Evolutionary conservation across 257 asterid species (phyloP), one percentile per base, ranked within the genome.

Genomic region (Fraxinus quadrangulata): DNA sequence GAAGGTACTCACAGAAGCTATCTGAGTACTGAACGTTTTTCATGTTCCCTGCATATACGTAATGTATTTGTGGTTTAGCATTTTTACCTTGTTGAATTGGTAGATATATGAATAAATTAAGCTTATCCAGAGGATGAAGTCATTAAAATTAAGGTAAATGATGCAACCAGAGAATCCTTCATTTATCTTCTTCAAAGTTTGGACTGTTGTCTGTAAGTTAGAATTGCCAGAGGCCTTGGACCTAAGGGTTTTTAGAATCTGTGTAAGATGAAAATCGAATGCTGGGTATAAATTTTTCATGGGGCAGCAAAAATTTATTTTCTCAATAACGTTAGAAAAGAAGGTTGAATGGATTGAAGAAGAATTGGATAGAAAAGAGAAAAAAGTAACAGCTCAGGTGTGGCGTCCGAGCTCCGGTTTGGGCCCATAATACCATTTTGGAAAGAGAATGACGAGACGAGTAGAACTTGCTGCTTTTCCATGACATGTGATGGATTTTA

Each of bases 1-100:
- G 98, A 90, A 28, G 98, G 98, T 91, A 90, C 36, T 72, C 17
- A 31, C 24, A n/a, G 21, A 17, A 73, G 16, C 51, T 65, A 40
- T 26, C 28, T 65, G 5, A 75, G 30, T 59, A 9, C 69, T 28
- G 49, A 17, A 36, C 34, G 11, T 24, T 74, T 69, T 73, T 59
- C 70, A 26, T 37, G 23, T 71, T 66, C 65, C 81, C 31, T 54
- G 11, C 34, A 49, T 39, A 21, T 36, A 3, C 21, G 21, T n/a
- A 10, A 59, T 42, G 77, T 71, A 14, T 30, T 61, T 40, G 63
- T 4, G 23, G 39, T 42, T 75, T 42, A 26, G 12, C 33, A 59
- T 6, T 17, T 71, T 31, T 66, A 8, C 40, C 4, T 21, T 49
- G 26, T 23, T 54, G n/a, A 54, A 8, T 42, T 31, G 49, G 31